Conservation (phyloP, 2,329 filamentous ascomycete genomes). For the Fusarium denticulatum region DNA sequence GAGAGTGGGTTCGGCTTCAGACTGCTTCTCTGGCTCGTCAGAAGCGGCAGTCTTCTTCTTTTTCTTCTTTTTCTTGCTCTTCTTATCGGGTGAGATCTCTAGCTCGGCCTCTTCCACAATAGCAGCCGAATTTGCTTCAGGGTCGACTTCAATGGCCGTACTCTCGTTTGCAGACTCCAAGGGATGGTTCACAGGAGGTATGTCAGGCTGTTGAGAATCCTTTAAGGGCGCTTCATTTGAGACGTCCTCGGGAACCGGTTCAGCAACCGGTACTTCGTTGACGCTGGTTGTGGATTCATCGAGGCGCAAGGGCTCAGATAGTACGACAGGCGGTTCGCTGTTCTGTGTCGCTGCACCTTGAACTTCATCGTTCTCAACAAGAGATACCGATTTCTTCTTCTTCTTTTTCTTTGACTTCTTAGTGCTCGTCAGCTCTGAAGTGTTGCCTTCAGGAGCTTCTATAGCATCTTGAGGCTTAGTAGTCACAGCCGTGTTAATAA, state of each 20-base stretch:
- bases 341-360: constrained; percentile 15
- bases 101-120: constrained; percentile 1
- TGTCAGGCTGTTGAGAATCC: constrained; percentile 8
- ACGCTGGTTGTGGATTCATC: background rate
- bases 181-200: background rate
- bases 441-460: constrained; percentile 29
- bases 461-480: constrained; percentile 1
- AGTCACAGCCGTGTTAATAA: background rate
- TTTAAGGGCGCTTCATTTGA: background rate
- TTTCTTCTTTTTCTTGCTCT: constrained; percentile 53
- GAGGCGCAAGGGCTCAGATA: constrained; percentile 20
- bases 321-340: constrained; percentile 1
- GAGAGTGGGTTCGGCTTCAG: constrained; percentile 14
- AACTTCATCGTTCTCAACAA: constrained; percentile 18
- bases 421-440: constrained; percentile 10
- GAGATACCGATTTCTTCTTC: constrained; percentile 42
- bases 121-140: background rate
- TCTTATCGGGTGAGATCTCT: constrained; percentile 32
- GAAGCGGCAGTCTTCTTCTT: constrained; percentile 38
- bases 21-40: constrained; percentile 28
- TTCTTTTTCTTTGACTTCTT: constrained; percentile 47
- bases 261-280: constrained; percentile 5
- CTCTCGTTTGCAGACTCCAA: background rate
- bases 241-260: constrained; percentile 26
- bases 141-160: background rate